Evolutionary conservation across 169 alveolate species (phyloP).

Genomic region (Cryptosporidium meleagridis): DNA sequence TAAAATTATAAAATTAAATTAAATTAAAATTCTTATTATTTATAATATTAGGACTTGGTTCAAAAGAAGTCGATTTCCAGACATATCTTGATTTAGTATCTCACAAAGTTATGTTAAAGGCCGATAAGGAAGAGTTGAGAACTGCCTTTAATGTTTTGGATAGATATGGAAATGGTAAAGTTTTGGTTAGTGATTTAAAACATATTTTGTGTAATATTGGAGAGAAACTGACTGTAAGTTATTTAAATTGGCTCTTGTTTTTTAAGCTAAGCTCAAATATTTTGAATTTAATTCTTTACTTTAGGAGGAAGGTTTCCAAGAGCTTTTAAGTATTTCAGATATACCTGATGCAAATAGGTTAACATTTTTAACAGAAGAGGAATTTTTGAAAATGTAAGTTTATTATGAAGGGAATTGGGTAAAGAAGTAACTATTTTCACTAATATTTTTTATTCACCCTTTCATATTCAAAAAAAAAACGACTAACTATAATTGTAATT

Average conservation of each 20-base stretch:
- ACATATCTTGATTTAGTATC: slow-evolving; percentile 44
- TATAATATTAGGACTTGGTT: slow-evolving; percentile 4
- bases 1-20: background rate
- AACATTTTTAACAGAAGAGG: slow-evolving; percentile 45
- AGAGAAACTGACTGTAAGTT: slow-evolving; percentile 51
- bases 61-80: slow-evolving; percentile 53
- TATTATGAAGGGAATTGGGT: background rate
- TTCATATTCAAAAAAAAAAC: background rate
- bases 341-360: slow-evolving; percentile 50
- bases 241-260: background rate
- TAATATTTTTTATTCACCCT: background rate
- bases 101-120: slow-evolving; percentile 50
- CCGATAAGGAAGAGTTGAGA: slow-evolving; percentile 46
- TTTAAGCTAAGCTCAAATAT: background rate
- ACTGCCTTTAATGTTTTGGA: slow-evolving; percentile 61
- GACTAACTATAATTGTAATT: background rate
- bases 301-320: slow-evolving; percentile 58
- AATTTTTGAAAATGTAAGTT: slow-evolving; percentile 68
- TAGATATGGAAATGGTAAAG: slow-evolving; percentile 57
- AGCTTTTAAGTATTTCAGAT: slow-evolving; percentile 35
- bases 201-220: slow-evolving; percentile 63
- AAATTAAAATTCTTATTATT: background rate
- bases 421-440: background rate
- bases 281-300: background rate
- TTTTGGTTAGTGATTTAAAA: slow-evolving; percentile 54